These are phyloP conservation scores for Candida ipomoeae DNA, from an alignment of 805 yeast genomes.

Conservation along the genomic window DNA sequence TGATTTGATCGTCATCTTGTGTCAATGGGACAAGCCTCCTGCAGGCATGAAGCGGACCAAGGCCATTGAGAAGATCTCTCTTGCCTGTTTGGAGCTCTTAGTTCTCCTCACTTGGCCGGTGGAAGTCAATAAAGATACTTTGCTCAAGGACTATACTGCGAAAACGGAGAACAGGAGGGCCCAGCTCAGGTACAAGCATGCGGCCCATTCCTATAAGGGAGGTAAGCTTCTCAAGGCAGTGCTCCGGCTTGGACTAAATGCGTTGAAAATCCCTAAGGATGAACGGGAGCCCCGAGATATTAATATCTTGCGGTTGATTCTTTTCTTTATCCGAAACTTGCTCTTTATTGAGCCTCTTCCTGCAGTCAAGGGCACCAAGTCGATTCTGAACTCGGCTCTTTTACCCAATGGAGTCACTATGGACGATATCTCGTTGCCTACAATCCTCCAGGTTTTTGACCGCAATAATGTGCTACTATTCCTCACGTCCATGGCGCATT, in stretches of 20 bases:
- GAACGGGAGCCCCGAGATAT: conserved; percentile 70
- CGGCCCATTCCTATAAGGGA: conserved; percentile 50
- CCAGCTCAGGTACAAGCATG: conserved; percentile 69
- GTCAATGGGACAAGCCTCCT: conserved; percentile 60
- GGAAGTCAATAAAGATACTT: conserved; percentile 49
- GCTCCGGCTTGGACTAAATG: conserved; percentile 62
- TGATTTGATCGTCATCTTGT: conserved; percentile 71
- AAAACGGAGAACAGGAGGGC: conserved; percentile 47
- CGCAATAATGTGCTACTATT: conserved; percentile 70
- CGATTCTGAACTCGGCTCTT: conserved; percentile 30
- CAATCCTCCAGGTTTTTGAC: conserved; percentile 56
- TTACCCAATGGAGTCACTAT: conserved; percentile 54
- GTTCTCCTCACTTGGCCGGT: conserved; percentile 87
- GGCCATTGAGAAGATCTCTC: conserved; percentile 55
- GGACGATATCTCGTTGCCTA: conserved; percentile 66
- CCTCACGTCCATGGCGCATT: conserved; percentile 64
- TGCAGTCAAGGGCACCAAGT: conserved; percentile 44
- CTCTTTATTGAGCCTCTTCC: conserved; percentile 71
- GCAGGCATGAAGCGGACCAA: conserved; percentile 19
- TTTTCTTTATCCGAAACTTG: conserved; percentile 75
- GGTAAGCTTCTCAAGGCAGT: conserved; percentile 68
- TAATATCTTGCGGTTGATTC: conserved; percentile 64
- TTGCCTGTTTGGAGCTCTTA: conserved; percentile 71
- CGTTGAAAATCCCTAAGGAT: conserved; percentile 45
- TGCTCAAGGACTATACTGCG: conserved; percentile 46